Evolutionary conservation across 2,329 filamentous ascomycete genomes (phyloP).

Genomic region (Fusarium buharicum): DNA sequence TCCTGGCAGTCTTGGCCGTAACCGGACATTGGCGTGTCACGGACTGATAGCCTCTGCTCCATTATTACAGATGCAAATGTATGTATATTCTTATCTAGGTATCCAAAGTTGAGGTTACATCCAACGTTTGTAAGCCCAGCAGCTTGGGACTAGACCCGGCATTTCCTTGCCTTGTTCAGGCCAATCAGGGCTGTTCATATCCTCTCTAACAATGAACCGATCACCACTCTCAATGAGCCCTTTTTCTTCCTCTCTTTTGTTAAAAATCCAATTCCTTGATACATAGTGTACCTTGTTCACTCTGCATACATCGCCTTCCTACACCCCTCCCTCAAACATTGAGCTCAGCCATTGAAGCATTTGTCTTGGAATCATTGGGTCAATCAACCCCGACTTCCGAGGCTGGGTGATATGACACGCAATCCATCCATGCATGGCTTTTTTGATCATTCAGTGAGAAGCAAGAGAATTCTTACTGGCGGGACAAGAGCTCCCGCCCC

Average conservation of each 20-base stretch:
- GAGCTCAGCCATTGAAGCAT: constrained; percentile 21
- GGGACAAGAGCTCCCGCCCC: neutral
- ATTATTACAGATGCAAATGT: constrained; percentile 5
- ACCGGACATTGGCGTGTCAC: constrained; percentile 37
- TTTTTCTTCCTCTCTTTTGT: neutral
- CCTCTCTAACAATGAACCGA: constrained; percentile 1
- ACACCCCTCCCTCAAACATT: constrained; percentile 18
- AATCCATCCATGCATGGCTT: constrained; percentile 3
- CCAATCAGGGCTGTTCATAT: neutral
- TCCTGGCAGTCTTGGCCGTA: neutral
- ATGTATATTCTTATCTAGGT: no score
- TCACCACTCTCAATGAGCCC: neutral
- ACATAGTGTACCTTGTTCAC: neutral
- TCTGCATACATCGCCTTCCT: neutral
- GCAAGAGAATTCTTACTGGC: neutral
- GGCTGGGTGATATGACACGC: constrained; percentile 17
- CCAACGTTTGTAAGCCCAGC: constrained; percentile 12
- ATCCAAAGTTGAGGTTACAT: neutral
- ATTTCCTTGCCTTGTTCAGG: neutral
- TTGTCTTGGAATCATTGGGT: constrained; percentile 17
- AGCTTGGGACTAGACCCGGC: constrained; percentile 4
- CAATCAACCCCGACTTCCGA: constrained; percentile 12
- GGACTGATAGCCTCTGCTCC: constrained; percentile 33
- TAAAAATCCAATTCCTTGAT: neutral
- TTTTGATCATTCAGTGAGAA: neutral